Percentiles rank a stretch among this genome's conserved stretches.
phyloP scores from a whole-genome alignment of 495 filamentous ascomycete genomes.

The Penicillium samsonianum region DNA sequence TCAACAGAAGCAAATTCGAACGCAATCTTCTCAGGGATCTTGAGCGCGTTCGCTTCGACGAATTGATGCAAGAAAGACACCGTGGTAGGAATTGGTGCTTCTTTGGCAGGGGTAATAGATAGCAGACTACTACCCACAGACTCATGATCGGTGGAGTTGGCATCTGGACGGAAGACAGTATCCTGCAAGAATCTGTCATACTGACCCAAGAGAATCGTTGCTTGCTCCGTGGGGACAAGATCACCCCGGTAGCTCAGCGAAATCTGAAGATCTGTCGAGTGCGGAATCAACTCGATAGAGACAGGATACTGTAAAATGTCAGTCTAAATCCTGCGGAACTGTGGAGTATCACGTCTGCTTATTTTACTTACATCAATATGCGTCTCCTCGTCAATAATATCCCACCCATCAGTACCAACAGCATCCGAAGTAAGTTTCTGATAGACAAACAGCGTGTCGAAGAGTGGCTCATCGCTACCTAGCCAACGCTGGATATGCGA shows the following conservation, averaged over 20 bases:
- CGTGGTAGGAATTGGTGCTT: slow-evolving; percentile 24
- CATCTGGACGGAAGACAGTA: slow-evolving; percentile 29
- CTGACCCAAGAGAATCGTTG: slow-evolving; percentile 38
- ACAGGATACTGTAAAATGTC: slow-evolving; percentile 55
- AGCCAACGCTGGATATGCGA: slow-evolving; percentile 67
- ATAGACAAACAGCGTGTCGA: slow-evolving; percentile 79
- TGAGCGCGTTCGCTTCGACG: slow-evolving; percentile 45
- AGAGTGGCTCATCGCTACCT: slow-evolving; percentile 59
- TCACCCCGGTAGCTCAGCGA: slow-evolving; percentile 62
- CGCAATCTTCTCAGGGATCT: slow-evolving; percentile 41
- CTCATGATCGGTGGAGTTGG: slow-evolving; percentile 20
- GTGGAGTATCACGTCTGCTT: background rate
- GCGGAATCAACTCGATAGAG: slow-evolving; percentile 70
- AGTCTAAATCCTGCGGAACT: slow-evolving; percentile 22
- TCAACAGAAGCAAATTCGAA: slow-evolving; percentile 43
- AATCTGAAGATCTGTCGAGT: slow-evolving; percentile 47
- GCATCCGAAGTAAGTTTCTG: slow-evolving; percentile 54
- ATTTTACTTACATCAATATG: slow-evolving; percentile 52
- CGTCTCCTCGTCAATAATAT: slow-evolving; percentile 54
- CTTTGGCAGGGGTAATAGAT: slow-evolving; percentile 53
- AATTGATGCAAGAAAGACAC: slow-evolving; percentile 40
- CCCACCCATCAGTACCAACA: slow-evolving; percentile 37
- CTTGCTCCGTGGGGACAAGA: slow-evolving; percentile 64
- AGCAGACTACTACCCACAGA: slow-evolving; percentile 28
- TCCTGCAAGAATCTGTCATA: slow-evolving; percentile 33